A percentile compares a stretch with the other conserved stretches of the same genome.
phyloP scores from a whole-genome alignment of 1,139 yeast species.

The Yamadazyma buinensis region DNA sequence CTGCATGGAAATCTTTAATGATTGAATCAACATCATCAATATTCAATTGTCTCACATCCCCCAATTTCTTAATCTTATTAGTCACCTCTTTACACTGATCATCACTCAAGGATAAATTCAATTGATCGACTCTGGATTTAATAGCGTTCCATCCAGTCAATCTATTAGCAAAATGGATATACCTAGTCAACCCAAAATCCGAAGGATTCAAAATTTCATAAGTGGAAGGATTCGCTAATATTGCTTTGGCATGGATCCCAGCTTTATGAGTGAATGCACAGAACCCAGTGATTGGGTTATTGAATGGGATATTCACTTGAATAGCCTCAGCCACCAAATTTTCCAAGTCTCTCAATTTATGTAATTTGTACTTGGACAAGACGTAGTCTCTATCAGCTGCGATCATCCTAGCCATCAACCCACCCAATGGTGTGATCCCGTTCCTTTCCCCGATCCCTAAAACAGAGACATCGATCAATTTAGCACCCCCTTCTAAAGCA shows the following conservation, averaged over 20 bases:
- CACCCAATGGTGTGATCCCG: slow-evolving; percentile 59
- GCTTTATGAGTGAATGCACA: slow-evolving; percentile 64
- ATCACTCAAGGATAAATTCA: slow-evolving; percentile 47
- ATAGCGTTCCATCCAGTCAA: slow-evolving; percentile 56
- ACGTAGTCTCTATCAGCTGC: slow-evolving; percentile 59
- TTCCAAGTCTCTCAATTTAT: slow-evolving; percentile 53
- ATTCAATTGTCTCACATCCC: slow-evolving; percentile 49
- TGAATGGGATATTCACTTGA: slow-evolving; percentile 55
- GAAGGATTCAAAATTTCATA: slow-evolving; percentile 56
- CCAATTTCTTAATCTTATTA: slow-evolving; percentile 50
- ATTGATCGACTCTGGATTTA: slow-evolving; percentile 46
- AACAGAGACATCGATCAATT: slow-evolving; percentile 53
- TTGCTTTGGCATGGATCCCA: slow-evolving; percentile 60
- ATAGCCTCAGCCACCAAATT: slow-evolving; percentile 57
- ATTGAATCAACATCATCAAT: slow-evolving; percentile 49
- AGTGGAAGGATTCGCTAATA: slow-evolving; percentile 57
- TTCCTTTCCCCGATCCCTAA: slow-evolving; percentile 61
- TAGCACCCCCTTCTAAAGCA: slow-evolving; percentile 61
- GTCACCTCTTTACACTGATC: slow-evolving; percentile 58
- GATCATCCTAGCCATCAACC: slow-evolving; percentile 61
- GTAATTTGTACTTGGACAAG: slow-evolving; percentile 51
- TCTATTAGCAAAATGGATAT: slow-evolving; percentile 57
- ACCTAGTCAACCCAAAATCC: slow-evolving; percentile 55
- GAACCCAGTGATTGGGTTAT: slow-evolving; percentile 60
- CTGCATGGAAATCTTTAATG: slow-evolving; percentile 42